These are phyloP conservation scores for Globisporangium splendens DNA, from an alignment of 352 stramenopile species.

Conservation along the genomic window DNA sequence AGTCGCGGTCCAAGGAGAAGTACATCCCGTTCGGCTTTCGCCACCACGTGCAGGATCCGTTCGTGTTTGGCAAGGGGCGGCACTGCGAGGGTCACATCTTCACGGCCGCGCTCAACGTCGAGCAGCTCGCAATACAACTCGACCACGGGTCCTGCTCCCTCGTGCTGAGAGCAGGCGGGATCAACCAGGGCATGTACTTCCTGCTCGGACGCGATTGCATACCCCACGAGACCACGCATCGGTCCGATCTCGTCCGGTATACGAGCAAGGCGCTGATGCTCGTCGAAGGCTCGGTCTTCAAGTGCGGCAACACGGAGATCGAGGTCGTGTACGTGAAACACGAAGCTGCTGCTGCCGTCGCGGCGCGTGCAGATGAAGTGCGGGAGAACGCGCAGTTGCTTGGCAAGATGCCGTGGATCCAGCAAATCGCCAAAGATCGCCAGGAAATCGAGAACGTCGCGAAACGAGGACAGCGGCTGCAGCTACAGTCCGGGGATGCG, in stretches of 20 bases:
- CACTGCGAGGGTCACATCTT: constrained; percentile 58
- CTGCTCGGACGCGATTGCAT: constrained; percentile 52
- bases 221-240: constrained; percentile 25
- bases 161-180: constrained; percentile 46
- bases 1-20: constrained; percentile 34
- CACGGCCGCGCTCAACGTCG: constrained; percentile 47
- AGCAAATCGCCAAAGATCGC: constrained; percentile 48
- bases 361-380: constrained; percentile 30
- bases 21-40: constrained; percentile 61
- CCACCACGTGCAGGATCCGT: constrained; percentile 31
- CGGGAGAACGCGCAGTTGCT: constrained; percentile 40
- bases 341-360: constrained; percentile 9
- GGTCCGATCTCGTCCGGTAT: constrained; percentile 46
- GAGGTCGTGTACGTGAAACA: constrained; percentile 64
- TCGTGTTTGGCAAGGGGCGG: constrained; percentile 56
- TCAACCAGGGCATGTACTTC: constrained; percentile 74
- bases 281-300: constrained; percentile 63
- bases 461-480: constrained; percentile 36
- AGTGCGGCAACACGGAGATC: constrained; percentile 50
- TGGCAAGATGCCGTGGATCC: constrained; percentile 50
- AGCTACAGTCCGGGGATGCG: constrained; percentile 34
- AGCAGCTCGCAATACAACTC: constrained; percentile 67
- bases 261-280: constrained; percentile 74
- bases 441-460: constrained; percentile 49
- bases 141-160: constrained; percentile 55